Conservation (phyloP, 768 basidiomycete genomes). For the Wakefieldia striispora region DNA sequence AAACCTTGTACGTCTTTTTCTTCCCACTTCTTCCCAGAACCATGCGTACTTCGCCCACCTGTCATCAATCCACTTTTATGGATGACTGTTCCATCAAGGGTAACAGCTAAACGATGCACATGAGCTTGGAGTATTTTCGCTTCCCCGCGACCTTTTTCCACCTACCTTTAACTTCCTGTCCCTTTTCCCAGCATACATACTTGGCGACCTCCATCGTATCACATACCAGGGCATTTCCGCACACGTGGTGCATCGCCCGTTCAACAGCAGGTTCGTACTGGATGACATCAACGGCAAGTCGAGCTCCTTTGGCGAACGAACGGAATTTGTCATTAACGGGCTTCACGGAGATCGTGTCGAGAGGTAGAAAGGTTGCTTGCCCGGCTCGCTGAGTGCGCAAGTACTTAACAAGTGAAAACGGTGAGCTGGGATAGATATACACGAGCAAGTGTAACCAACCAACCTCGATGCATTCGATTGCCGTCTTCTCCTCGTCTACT, state of each 20-base stretch:
- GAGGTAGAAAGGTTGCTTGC: conserved; percentile 95
- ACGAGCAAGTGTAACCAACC: conserved; percentile 36
- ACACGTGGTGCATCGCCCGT: conserved; percentile 94
- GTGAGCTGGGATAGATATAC: not conserved
- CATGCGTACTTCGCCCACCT: conserved; percentile 81
- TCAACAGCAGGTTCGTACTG: conserved; percentile 82
- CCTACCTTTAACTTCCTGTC: conserved; percentile 94
- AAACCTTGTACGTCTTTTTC: conserved; percentile 89
- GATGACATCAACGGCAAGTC: conserved; percentile 85
- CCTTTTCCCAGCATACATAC: conserved; percentile 90
- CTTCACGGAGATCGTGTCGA: conserved; percentile 96
- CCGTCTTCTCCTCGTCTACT: conserved; percentile 95
- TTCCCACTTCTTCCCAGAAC: conserved; percentile 85
- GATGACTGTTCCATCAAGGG: conserved; percentile 93
- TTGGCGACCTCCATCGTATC: conserved; percentile 93
- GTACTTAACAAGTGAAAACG: conserved; percentile 51
- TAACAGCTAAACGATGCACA: conserved; percentile 64
- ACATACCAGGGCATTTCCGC: conserved; percentile 92
- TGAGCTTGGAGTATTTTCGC: not conserved
- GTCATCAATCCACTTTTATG: conserved; percentile 98
- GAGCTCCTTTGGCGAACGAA: conserved; percentile 82
- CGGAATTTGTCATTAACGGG: conserved; percentile 93
- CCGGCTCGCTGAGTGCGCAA: conserved; percentile 93
- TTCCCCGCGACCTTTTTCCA: conserved; percentile 43
- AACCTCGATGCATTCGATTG: conserved; percentile 96